phyloP scores from a whole-genome alignment of 805 yeast species.

The Starmerella etchellsii region DNA sequence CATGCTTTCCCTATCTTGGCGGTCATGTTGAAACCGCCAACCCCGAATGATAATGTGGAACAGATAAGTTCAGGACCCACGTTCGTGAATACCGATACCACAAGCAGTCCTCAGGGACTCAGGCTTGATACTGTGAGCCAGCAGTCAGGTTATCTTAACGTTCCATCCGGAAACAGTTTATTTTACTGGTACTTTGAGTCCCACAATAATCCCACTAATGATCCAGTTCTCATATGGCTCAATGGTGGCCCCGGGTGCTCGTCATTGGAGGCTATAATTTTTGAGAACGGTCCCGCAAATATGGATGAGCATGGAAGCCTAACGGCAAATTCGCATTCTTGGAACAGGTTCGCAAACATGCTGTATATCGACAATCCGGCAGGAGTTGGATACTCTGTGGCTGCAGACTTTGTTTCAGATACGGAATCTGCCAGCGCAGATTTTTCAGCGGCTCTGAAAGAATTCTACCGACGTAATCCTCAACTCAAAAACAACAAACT shows the following conservation, averaged over 20 bases:
- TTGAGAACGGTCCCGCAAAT: conserved; percentile 82
- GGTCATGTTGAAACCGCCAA: no score
- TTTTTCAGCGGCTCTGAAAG: conserved; percentile 67
- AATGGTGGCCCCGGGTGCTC: conserved; percentile 98
- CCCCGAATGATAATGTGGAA: no score
- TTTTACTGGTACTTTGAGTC: conserved; percentile 92
- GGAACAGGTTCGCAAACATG: conserved; percentile 86
- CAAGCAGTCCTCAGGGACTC: no score
- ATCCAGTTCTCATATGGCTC: conserved; percentile 82
- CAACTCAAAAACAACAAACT: conserved; percentile 44
- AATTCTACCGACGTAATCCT: conserved; percentile 77
- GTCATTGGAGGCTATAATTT: conserved; percentile 75
- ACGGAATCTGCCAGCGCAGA: conserved; percentile 80
- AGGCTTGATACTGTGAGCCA: conserved; percentile 47
- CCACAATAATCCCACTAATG: conserved; percentile 71
- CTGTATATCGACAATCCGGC: conserved; percentile 91
- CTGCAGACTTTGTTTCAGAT: conserved; percentile 39
- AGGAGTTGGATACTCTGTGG: conserved; percentile 81
- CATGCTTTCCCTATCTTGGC: no score
- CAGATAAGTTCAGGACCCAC: no score
- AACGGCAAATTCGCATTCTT: conserved; percentile 66
- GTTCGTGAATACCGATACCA: no score
- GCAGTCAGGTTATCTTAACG: conserved; percentile 60
- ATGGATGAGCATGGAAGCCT: conserved; percentile 50
- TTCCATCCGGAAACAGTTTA: conserved; percentile 48